Percentiles rank a stretch among this genome's conserved stretches.
These are phyloP conservation scores for Colletotrichum sp. DNA, from an alignment of 2,329 filamentous ascomycete species.

Conservation along the genomic window DNA sequence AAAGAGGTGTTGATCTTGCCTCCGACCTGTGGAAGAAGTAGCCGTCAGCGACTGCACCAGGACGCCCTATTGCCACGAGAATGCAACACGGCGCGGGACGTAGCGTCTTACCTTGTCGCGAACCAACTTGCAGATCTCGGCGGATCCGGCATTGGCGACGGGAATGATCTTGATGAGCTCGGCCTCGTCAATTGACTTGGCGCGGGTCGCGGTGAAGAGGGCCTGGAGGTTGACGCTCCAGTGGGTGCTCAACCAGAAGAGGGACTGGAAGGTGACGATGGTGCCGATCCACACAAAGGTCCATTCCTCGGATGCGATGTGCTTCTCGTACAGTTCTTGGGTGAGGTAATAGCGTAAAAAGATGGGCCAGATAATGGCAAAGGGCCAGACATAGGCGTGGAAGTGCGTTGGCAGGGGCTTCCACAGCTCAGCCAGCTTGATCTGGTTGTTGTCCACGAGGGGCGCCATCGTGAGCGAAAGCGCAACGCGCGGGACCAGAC, in stretches of 20 bases:
- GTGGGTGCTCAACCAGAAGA: conserved; percentile 94
- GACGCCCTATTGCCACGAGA: neutral
- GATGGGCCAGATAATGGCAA: conserved; percentile 86
- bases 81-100: neutral
- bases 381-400: conserved; percentile 93
- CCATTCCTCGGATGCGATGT: conserved; percentile 96
- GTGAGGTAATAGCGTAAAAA: conserved; percentile 90
- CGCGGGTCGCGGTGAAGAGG: conserved; percentile 78
- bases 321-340: conserved; percentile 82
- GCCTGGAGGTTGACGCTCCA: conserved; percentile 92
- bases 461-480: conserved; percentile 61
- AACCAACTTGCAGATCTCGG: conserved; percentile 84
- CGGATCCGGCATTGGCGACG: conserved; percentile 82
- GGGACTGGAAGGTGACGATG: conserved; percentile 86
- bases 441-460: conserved; percentile 91
- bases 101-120: conserved; percentile 61
- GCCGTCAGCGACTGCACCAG: neutral
- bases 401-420: conserved; percentile 82
- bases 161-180: conserved; percentile 92
- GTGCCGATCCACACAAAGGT: conserved; percentile 92
- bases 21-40: conserved; percentile 53
- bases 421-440: conserved; percentile 85
- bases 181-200: conserved; percentile 73
- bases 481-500: neutral
- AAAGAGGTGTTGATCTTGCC: conserved; percentile 84